Evolutionary conservation across 2,329 filamentous ascomycete species (phyloP).

Genomic region (Colletotrichum trifolii): DNA sequence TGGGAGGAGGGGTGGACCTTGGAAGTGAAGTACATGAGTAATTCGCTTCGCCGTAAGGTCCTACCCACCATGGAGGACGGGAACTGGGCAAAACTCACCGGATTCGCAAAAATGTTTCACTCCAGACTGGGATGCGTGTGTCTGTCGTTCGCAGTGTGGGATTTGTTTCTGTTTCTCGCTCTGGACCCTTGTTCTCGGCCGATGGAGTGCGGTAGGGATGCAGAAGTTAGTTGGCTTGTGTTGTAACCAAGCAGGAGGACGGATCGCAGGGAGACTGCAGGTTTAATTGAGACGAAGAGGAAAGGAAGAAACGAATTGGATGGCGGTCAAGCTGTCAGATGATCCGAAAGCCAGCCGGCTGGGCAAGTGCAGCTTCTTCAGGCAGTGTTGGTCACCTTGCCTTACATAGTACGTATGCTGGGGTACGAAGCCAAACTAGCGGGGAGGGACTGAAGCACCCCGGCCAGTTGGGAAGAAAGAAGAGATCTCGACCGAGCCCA

Average conservation of each 20-base stretch:
- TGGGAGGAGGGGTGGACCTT: not conserved
- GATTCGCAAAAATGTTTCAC: constrained; percentile 30
- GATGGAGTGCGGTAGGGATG: not conserved
- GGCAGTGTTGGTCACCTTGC: no score
- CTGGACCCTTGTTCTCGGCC: constrained; percentile 23
- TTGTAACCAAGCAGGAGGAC: not conserved
- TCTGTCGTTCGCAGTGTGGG: constrained; percentile 10
- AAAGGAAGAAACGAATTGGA: constrained; percentile 7
- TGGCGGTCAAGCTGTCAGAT: constrained; percentile 29
- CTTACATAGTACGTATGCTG: constrained; percentile 12
- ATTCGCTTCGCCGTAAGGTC: not conserved
- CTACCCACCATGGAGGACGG: not conserved
- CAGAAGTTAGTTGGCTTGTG: not conserved
- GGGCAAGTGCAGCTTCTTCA: no score
- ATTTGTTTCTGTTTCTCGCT: constrained; percentile 22
- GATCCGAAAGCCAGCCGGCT: constrained; percentile 17
- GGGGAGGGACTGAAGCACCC: constrained; percentile 10
- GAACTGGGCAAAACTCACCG: constrained; percentile 13
- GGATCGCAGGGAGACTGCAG: not conserved
- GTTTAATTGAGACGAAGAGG: constrained; percentile 2
- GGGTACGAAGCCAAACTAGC: constrained; percentile 30
- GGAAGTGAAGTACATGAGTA: constrained; percentile 1
- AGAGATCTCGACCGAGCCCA: not conserved
- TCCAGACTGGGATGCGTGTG: constrained; percentile 1
- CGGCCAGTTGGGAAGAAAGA: constrained; percentile 2